These are phyloP conservation scores for Tulasnella sp. DNA, from an alignment of 768 basidiomycete genomes.

Conservation along the genomic window DNA sequence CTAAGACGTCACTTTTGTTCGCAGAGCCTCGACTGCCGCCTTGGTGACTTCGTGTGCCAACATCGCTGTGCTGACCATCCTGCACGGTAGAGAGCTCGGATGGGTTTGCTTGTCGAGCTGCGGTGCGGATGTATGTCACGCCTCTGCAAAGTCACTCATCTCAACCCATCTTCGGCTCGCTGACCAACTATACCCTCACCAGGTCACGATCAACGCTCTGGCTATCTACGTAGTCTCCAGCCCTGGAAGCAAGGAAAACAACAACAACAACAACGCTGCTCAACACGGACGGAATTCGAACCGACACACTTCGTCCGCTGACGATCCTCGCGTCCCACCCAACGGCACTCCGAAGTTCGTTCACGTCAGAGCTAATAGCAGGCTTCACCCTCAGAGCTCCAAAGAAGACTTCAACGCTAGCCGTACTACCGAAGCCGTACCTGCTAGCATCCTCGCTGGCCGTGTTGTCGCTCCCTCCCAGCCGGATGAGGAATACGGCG, in stretches of 20 bases:
- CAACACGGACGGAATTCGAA: background rate
- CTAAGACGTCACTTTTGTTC: background rate
- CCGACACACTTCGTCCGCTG: background rate
- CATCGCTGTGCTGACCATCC: slow-evolving; percentile 32
- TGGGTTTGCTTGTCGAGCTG: slow-evolving; percentile 34
- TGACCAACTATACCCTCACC: background rate
- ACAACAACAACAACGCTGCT: background rate
- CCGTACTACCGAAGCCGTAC: background rate
- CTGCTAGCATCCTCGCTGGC: background rate
- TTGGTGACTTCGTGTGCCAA: slow-evolving; percentile 34
- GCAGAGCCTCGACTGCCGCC: slow-evolving; percentile 29
- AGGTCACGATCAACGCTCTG: slow-evolving; percentile 31
- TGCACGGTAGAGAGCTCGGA: slow-evolving; percentile 34
- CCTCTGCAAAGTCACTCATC: background rate
- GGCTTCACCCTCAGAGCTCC: background rate
- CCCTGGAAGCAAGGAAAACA: background rate
- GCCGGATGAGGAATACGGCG: background rate
- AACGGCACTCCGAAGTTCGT: slow-evolving; percentile 6
- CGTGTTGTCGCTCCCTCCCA: background rate
- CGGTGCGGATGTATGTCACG: slow-evolving; percentile 12
- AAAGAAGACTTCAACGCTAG: background rate
- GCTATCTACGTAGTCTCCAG: slow-evolving; percentile 29
- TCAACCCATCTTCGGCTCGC: background rate
- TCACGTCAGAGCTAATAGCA: background rate
- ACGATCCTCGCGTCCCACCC: background rate